These are phyloP conservation scores for Paramecium primaurelia DNA, from an alignment of 73 alveolate species.

Conservation along the genomic window DNA sequence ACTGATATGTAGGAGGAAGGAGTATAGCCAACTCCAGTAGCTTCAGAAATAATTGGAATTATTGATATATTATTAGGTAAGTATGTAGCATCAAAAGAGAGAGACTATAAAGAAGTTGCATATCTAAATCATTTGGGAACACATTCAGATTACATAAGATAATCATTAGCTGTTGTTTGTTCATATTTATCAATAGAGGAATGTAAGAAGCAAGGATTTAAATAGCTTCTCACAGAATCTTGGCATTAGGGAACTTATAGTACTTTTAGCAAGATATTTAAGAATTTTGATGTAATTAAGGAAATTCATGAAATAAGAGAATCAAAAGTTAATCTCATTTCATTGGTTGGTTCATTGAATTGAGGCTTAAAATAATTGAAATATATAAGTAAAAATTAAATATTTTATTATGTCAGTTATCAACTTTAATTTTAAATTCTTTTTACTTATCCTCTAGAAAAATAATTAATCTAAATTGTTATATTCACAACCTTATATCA, in stretches of 20 bases:
- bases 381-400: too few species aligned
- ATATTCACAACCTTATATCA: too few species aligned
- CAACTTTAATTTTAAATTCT: too few species aligned
- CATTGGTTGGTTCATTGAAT: too few species aligned
- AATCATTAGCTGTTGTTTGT: not conserved
- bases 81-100: not conserved
- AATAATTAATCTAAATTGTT: too few species aligned
- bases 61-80: not conserved
- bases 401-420: too few species aligned
- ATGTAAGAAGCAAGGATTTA: not conserved
- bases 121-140: not conserved
- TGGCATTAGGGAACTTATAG: not conserved
- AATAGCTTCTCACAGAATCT: not conserved
- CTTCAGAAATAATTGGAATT: not conserved
- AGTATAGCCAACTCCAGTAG: not conserved
- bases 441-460: too few species aligned
- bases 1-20: not conserved
- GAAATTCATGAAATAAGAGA: not conserved
- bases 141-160: not conserved
- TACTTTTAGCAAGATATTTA: not conserved
- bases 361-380: too few species aligned
- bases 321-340: too few species aligned
- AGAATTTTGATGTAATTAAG: not conserved
- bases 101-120: not conserved
- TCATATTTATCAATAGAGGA: not conserved